Conservation (phyloP, 345 rosid species). For the Crucihimalaya himalaica region DNA sequence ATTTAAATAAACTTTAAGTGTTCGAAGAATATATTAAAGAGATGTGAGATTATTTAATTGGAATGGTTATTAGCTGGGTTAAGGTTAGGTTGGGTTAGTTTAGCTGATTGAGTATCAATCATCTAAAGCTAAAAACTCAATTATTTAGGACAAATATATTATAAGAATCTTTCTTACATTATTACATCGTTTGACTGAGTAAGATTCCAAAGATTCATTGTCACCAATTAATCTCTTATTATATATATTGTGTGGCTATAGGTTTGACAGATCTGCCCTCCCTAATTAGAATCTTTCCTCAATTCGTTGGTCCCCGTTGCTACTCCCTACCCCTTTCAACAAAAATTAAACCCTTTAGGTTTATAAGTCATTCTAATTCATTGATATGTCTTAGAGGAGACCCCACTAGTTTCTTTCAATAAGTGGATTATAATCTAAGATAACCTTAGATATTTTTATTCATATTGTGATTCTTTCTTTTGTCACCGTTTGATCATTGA, state of each 20-base stretch:
- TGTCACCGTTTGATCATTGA: slow-evolving; percentile 19
- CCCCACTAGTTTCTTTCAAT: slow-evolving; percentile 22
- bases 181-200: slow-evolving; percentile 31
- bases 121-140: slow-evolving; percentile 31
- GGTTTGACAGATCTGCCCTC: slow-evolving; percentile 33
- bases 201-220: slow-evolving; percentile 48
- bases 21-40: neutral
- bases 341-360: slow-evolving; percentile 13
- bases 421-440: slow-evolving; percentile 29
- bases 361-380: slow-evolving; percentile 6
- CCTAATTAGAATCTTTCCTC: slow-evolving; percentile 32
- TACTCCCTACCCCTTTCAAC: neutral
- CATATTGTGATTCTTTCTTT: slow-evolving; percentile 1
- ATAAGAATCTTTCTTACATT: slow-evolving; percentile 30
- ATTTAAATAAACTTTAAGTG: neutral
- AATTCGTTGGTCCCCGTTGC: slow-evolving; percentile 29
- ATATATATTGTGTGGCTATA: slow-evolving; percentile 20
- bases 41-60: neutral
- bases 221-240: slow-evolving; percentile 15
- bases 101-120: slow-evolving; percentile 31
- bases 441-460: slow-evolving; percentile 15
- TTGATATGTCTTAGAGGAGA: neutral
- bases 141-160: slow-evolving; percentile 20
- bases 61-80: slow-evolving; percentile 9
- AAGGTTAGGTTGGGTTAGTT: slow-evolving; percentile 24